Evolutionary conservation across 2,329 filamentous ascomycete genomes (phyloP).

Genomic region (Aspergillus sp.): DNA sequence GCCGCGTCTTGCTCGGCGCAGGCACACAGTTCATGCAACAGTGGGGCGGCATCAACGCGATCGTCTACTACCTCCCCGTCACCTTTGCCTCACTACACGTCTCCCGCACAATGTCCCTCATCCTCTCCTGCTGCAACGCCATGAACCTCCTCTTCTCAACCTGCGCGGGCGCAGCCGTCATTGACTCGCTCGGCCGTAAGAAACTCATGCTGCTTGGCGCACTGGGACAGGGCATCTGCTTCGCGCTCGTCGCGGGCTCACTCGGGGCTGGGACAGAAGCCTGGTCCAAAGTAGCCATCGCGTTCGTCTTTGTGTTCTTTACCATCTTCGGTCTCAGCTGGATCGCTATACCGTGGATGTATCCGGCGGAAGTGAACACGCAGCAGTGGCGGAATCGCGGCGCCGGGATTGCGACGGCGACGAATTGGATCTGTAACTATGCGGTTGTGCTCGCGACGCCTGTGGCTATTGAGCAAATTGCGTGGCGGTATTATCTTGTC

Average conservation of each 20-base stretch:
- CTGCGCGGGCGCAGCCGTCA: slow-evolving; percentile 46
- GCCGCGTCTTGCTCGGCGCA: background rate
- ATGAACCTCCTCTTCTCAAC: slow-evolving; percentile 2
- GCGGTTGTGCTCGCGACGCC: slow-evolving; percentile 18
- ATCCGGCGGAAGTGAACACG: slow-evolving; percentile 23
- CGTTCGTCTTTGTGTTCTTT: too few species aligned
- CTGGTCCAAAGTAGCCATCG: too few species aligned
- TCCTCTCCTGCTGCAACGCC: slow-evolving; percentile 10
- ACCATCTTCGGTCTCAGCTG: slow-evolving; percentile 3
- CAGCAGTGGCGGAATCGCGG: slow-evolving; percentile 13
- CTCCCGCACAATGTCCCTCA: slow-evolving; percentile 2
- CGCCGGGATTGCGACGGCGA: slow-evolving; percentile 11
- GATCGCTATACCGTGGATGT: slow-evolving; percentile 27
- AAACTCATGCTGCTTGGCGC: slow-evolving; percentile 46
- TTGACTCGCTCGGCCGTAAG: slow-evolving; percentile 49
- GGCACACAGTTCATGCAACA: slow-evolving; percentile 29
- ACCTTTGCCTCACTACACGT: slow-evolving; percentile 5
- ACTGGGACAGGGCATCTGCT: slow-evolving; percentile 51
- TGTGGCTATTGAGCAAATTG: slow-evolving; percentile 33
- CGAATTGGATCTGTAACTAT: slow-evolving; percentile 16
- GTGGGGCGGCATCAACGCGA: slow-evolving; percentile 27
- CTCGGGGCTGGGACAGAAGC: slow-evolving; percentile 37
- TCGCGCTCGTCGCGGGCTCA: slow-evolving; percentile 48
- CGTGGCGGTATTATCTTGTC: slow-evolving; percentile 48
- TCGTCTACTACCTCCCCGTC: slow-evolving; percentile 19